Evolutionary conservation across 1,139 yeast species (phyloP).

Genomic region (Ashbya aceris): DNA sequence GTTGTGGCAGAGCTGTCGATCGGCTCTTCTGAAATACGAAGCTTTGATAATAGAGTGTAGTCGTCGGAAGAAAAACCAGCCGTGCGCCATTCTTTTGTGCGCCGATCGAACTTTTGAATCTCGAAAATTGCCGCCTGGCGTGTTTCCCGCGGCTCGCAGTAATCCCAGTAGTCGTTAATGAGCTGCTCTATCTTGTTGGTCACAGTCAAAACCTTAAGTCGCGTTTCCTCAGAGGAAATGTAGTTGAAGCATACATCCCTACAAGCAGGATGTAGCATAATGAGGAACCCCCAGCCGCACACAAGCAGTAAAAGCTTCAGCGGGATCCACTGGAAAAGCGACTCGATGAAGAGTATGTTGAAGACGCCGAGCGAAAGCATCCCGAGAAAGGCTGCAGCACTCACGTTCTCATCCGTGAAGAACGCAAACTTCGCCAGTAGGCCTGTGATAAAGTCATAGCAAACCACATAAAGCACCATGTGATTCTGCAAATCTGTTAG

Average conservation of each 20-base stretch:
- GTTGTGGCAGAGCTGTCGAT: conserved; percentile 18
- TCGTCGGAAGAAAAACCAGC: conserved; percentile 49
- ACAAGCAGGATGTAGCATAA: conserved; percentile 47
- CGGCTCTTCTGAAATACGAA: conserved; percentile 26
- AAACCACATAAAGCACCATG: conserved; percentile 57
- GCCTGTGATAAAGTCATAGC: conserved; percentile 49
- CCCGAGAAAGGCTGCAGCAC: conserved; percentile 43
- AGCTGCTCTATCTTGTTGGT: conserved; percentile 39
- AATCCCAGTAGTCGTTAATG: conserved; percentile 31
- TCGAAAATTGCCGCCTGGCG: conserved; percentile 59
- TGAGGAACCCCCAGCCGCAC: conserved; percentile 43
- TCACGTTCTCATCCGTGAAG: conserved; percentile 55
- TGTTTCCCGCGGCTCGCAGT: conserved; percentile 29
- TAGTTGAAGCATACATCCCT: conserved; percentile 38
- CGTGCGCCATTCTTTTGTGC: conserved; percentile 49
- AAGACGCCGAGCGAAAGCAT: conserved; percentile 29
- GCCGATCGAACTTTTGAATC: conserved; percentile 47
- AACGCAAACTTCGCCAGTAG: conserved; percentile 50
- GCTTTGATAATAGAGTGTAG: conserved; percentile 38
- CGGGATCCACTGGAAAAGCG: conserved; percentile 27
- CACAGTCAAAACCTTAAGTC: conserved; percentile 39
- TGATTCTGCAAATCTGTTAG: conserved; percentile 79
- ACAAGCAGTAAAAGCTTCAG: conserved; percentile 35
- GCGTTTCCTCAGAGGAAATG: conserved; percentile 51
- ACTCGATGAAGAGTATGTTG: conserved; percentile 32